Conservation (phyloP, 176 grass and related monocot species). For the Cymbopogon citratus region DNA sequence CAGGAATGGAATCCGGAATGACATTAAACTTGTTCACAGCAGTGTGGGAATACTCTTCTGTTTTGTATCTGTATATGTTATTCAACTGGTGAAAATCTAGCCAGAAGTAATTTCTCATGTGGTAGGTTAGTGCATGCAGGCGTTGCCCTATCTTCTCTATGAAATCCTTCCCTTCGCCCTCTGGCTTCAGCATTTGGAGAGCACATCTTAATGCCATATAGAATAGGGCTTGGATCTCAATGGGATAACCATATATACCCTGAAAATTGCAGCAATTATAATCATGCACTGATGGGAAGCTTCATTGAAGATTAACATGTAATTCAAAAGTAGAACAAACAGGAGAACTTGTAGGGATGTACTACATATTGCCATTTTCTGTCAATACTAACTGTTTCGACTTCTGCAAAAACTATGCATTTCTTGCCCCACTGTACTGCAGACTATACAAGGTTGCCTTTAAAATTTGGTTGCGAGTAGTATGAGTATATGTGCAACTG, state of each 20-base stretch:
- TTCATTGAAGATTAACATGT: not conserved
- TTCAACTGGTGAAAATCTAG: slow-evolving; percentile 85
- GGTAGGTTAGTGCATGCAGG: slow-evolving; percentile 76
- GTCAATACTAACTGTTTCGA: slow-evolving; percentile 2
- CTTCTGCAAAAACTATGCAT: not conserved
- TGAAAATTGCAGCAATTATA: slow-evolving; percentile 26
- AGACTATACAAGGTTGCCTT: not conserved
- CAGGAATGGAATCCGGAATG: slow-evolving; percentile 91
- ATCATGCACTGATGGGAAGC: not conserved
- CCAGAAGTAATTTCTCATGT: slow-evolving; percentile 98
- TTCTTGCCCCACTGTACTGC: not conserved
- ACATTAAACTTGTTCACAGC: slow-evolving; percentile 99
- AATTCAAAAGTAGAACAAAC: not conserved
- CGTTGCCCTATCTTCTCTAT: slow-evolving; percentile 80
- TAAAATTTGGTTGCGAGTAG: not conserved
- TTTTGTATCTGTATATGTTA: slow-evolving; percentile 94
- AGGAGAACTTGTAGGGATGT: not conserved
- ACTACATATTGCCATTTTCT: not conserved
- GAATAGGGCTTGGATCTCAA: slow-evolving; percentile 94
- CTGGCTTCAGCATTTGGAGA: slow-evolving; percentile 70
- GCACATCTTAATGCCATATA: slow-evolving; percentile 91
- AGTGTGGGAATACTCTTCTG: slow-evolving; percentile 92
- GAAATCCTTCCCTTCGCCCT: slow-evolving; percentile 75
- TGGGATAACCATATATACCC: slow-evolving; percentile 96
- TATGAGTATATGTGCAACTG: not conserved